phyloP scores from a whole-genome alignment of 2,329 filamentous ascomycete genomes.

The Leptosphaerulina australis region DNA sequence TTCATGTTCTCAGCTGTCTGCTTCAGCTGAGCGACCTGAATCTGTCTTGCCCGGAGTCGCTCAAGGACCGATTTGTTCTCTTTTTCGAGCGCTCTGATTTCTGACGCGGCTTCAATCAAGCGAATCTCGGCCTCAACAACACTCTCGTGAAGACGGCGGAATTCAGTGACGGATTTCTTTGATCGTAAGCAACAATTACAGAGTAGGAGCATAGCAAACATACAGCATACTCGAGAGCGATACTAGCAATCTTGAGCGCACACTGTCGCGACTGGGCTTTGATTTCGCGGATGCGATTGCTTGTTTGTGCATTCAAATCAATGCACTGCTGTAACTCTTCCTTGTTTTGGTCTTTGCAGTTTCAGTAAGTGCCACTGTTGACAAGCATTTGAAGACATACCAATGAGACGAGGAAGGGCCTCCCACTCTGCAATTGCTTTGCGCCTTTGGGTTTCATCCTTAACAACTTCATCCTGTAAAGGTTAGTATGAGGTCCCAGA shows the following conservation, averaged over 20 bases:
- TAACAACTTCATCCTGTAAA: slow-evolving; percentile 51
- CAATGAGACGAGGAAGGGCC: slow-evolving; percentile 72
- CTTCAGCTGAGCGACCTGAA: slow-evolving; percentile 26
- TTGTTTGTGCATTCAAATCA: slow-evolving; percentile 48
- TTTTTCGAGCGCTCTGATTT: slow-evolving; percentile 70
- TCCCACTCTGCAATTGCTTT: slow-evolving; percentile 68
- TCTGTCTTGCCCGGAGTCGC: slow-evolving; percentile 44
- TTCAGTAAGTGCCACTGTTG: slow-evolving; percentile 25
- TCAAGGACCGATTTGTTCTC: slow-evolving; percentile 58
- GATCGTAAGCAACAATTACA: slow-evolving; percentile 26
- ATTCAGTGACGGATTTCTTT: slow-evolving; percentile 64
- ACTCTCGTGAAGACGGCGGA: slow-evolving; percentile 67
- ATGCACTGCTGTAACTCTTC: slow-evolving; percentile 48
- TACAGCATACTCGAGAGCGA: slow-evolving; percentile 62
- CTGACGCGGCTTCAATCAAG: slow-evolving; percentile 81
- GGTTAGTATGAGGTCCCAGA: background rate
- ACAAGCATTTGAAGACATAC: slow-evolving; percentile 53
- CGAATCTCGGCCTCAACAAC: slow-evolving; percentile 73
- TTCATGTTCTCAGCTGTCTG: slow-evolving; percentile 16
- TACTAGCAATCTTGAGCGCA: slow-evolving; percentile 49
- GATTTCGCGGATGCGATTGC: slow-evolving; percentile 58
- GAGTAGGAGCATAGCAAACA: slow-evolving; percentile 23
- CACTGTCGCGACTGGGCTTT: slow-evolving; percentile 45
- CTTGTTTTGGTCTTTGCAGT: slow-evolving; percentile 50
- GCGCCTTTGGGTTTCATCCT: slow-evolving; percentile 72